Percentiles rank a stretch among this genome's conserved stretches.
These are phyloP conservation scores for Canavalia ensiformis DNA, from an alignment of 306 rosid genomes.

Conservation along the genomic window DNA sequence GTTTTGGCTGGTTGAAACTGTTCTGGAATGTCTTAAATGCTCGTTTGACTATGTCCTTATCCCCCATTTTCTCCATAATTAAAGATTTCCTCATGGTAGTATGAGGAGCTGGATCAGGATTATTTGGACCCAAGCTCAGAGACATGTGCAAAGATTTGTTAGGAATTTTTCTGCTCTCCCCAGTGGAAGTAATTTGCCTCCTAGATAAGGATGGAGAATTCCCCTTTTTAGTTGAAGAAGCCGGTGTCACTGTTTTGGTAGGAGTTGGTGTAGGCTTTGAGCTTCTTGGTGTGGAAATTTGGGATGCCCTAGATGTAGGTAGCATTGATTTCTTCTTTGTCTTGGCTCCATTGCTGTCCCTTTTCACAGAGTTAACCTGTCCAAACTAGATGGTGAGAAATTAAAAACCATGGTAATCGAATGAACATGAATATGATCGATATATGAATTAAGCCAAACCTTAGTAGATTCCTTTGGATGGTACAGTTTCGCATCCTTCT, in stretches of 20 bases:
- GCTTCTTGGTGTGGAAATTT: constrained; percentile 63
- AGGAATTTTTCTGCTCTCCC: constrained; percentile 62
- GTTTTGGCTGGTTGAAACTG: constrained; percentile 64
- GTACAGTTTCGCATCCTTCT: constrained; percentile 54
- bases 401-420: constrained; percentile 33
- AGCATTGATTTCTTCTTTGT: constrained; percentile 68
- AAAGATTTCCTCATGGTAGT: constrained; percentile 66
- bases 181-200: constrained; percentile 56
- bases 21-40: constrained; percentile 93
- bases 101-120: constrained; percentile 59
- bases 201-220: constrained; percentile 57
- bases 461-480: constrained; percentile 59
- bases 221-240: constrained; percentile 63
- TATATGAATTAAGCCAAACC: constrained; percentile 58
- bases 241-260: constrained; percentile 47
- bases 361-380: constrained; percentile 63
- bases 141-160: constrained; percentile 77
- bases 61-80: constrained; percentile 94
- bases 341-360: constrained; percentile 62
- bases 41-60: constrained; percentile 91
- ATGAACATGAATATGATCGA: constrained; percentile 38
- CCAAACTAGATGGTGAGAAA: constrained; percentile 42
- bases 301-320: constrained; percentile 61
- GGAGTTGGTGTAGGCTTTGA: constrained; percentile 60
- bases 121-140: constrained; percentile 65